Base-by-base conservation (phyloP, 805 yeast species). In the Candida vaughaniae region DNA sequence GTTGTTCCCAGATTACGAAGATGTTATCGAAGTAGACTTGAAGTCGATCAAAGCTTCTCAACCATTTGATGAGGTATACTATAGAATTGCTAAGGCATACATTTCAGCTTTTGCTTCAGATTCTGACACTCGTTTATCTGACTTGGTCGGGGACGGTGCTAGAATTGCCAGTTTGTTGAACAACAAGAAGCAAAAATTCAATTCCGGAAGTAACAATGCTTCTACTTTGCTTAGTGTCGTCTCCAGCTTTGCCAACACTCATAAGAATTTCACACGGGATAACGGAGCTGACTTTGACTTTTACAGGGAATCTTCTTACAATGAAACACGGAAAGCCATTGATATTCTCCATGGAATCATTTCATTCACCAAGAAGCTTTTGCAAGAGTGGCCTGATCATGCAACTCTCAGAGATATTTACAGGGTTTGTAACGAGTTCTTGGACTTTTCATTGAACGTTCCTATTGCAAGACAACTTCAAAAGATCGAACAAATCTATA, bases 301-400 rank as follows among this genome's bases (percentile, higher is more conserved):
- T 53, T 91, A 91, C 57, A 65, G 65, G 31, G 90, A 82, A 6
- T 66, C 74, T 16, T 74, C 78, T 29, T 66, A 79, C 4, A 54
- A 54, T 6, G 95, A 89, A 51, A 74, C 84, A 2, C 73, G 71
- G 38, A 63, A 56, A 25, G 86, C 95, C 2, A 75, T 80, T 29
- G 52, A 49, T 1, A 52, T 82, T 1, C 60, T 66, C 3, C 55
- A 76, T 1, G 43, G 48, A 0, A 40, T 67, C 6, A 43, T 54
- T 27, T 41, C 39, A 5, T 47, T 51, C 11, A 77, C 79, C 3
- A 45, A 56, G 6, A 62, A 60, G 3, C 57, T 87, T 9, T 56
- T 83, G 9, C 60, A 60, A 17, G 78, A 80, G 52, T 93, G 96
- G 96, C 97, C 98, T 0, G 99, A 95, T 51, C 96, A 95, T 66